Evolutionary conservation across 2,329 filamentous ascomycete genomes (phyloP).

Genomic region (Chrysoporthe puriensis): DNA sequence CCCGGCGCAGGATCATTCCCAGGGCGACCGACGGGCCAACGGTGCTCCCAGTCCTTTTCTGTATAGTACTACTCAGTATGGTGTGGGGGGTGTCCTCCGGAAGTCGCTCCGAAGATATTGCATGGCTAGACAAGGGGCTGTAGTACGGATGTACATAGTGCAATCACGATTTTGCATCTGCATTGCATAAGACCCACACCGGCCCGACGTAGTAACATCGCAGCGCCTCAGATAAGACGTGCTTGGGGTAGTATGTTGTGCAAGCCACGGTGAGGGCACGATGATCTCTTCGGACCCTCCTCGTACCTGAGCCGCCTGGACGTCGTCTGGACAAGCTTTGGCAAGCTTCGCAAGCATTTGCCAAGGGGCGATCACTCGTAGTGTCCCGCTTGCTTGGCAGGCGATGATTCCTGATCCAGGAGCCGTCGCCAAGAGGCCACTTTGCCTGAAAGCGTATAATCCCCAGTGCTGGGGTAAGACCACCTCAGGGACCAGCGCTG

Average conservation of each 20-base stretch:
- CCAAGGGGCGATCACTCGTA: not conserved
- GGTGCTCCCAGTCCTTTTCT: not conserved
- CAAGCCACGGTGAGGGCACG: no score
- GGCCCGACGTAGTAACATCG: no score
- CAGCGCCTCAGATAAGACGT: no score
- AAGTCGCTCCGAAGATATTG: not conserved
- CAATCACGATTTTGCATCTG: not conserved
- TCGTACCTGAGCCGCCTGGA: not conserved
- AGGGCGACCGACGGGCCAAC: no score
- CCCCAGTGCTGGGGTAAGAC: no score
- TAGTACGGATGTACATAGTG: not conserved
- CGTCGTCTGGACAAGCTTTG: conserved; percentile 4
- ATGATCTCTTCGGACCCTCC: not conserved
- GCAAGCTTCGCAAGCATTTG: conserved; percentile 1
- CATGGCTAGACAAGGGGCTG: not conserved
- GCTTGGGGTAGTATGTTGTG: no score
- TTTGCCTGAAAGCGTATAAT: not conserved
- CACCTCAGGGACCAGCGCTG: no score
- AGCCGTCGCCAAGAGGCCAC: not conserved
- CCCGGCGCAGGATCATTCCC: no score
- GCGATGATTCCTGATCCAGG: not conserved
- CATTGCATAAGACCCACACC: not conserved
- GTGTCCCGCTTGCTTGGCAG: conserved; percentile 3
- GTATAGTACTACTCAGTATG: not conserved
- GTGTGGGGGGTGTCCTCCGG: not conserved